Conservation (phyloP, 129 eudicot species). For the Escallonia herrerae region DNA sequence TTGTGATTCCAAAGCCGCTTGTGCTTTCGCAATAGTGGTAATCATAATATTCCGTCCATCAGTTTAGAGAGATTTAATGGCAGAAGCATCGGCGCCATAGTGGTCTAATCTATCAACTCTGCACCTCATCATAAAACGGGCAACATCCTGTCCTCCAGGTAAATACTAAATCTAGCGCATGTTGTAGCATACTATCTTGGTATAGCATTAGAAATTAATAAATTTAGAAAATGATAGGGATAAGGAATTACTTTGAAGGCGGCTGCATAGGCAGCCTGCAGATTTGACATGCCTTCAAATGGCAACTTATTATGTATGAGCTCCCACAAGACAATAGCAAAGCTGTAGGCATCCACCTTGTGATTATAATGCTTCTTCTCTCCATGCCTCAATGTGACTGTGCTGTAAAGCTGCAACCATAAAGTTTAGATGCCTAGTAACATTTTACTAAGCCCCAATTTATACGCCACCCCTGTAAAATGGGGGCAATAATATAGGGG, state of each 20-base stretch:
- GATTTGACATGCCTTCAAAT: constrained; percentile 65
- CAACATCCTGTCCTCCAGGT: too few relatives aligned
- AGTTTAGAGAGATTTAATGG: background rate
- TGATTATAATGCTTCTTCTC: constrained; percentile 84
- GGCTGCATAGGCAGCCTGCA: constrained; percentile 84
- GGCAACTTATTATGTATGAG: constrained; percentile 85
- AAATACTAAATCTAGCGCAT: background rate
- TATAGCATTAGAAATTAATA: background rate
- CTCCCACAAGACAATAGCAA: constrained; percentile 90
- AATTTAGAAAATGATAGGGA: background rate
- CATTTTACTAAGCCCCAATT: background rate
- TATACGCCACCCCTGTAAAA: background rate
- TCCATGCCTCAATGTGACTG: constrained; percentile 77
- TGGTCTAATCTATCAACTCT: background rate
- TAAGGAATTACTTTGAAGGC: constrained; percentile 63
- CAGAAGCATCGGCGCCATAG: background rate
- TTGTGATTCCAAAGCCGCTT: too few relatives aligned
- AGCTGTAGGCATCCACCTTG: constrained; percentile 87
- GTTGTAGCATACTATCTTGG: background rate
- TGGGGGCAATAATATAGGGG: background rate
- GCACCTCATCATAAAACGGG: background rate
- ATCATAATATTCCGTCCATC: background rate
- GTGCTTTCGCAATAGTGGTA: too few relatives aligned
- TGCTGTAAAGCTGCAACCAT: constrained; percentile 75
- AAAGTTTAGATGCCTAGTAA: background rate